Conservation (phyloP, 31 red algal genomes). For the Bonnemaisonia californica region DNA sequence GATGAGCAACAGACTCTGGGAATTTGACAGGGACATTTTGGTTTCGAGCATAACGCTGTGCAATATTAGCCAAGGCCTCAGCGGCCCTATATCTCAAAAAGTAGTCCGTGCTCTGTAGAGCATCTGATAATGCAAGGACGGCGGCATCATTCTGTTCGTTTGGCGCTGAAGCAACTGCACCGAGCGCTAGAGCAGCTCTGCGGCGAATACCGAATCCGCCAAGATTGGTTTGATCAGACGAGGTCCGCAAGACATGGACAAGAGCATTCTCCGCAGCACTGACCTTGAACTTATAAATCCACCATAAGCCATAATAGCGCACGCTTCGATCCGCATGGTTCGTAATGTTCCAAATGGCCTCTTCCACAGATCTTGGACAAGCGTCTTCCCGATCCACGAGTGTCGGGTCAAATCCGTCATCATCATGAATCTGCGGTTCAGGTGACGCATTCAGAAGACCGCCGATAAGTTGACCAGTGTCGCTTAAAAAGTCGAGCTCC, state of each 20-base stretch:
- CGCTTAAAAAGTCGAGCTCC: conserved; percentile 76
- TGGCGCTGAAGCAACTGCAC: conserved; percentile 71
- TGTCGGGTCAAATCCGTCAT: conserved; percentile 18
- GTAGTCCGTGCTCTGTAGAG: conserved; percentile 65
- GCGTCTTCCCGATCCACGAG: conserved; percentile 67
- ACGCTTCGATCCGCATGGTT: conserved; percentile 61
- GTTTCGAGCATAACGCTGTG: conserved; percentile 31
- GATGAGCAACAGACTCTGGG: conserved; percentile 24
- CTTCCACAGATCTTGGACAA: conserved; percentile 89
- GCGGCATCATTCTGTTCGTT: conserved; percentile 34
- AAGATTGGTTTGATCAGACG: conserved; percentile 56
- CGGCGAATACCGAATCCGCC: conserved; percentile 79
- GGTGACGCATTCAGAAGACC: conserved; percentile 40
- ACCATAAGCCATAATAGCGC: conserved; percentile 97
- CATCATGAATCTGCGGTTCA: not conserved
- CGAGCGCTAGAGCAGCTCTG: conserved; percentile 88
- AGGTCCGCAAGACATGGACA: conserved; percentile 69
- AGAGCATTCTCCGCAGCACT: conserved; percentile 73
- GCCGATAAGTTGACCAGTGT: conserved; percentile 59
- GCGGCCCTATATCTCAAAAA: conserved; percentile 90
- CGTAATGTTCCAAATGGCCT: conserved; percentile 88
- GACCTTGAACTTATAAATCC: conserved; percentile 94
- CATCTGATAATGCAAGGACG: conserved; percentile 47
- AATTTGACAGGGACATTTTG: conserved; percentile 4
- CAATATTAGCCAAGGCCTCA: conserved; percentile 86